A percentile compares a stretch with the other conserved stretches of the same genome.
These are phyloP conservation scores for Penicillium lagena DNA, from an alignment of 495 filamentous ascomycete species.

Conservation along the genomic window DNA sequence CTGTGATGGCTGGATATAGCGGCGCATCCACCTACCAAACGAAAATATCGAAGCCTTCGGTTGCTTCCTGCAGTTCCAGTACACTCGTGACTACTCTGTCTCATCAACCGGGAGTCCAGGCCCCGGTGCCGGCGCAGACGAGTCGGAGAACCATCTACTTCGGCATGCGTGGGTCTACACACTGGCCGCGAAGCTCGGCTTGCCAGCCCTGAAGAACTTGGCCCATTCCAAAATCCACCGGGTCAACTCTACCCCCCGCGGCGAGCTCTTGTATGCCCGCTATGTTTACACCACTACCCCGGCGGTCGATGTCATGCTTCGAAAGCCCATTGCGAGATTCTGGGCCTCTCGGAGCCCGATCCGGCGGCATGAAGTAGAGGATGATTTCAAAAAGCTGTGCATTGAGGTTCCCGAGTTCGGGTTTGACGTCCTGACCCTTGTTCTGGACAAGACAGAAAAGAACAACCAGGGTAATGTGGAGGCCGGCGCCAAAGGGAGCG, in stretches of 20 bases:
- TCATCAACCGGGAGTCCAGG: slow-evolving; percentile 51
- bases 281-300: slow-evolving; percentile 79
- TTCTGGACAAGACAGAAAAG: slow-evolving; percentile 63
- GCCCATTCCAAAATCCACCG: slow-evolving; percentile 86
- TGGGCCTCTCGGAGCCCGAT: slow-evolving; percentile 80
- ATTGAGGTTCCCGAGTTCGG: slow-evolving; percentile 85
- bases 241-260: slow-evolving; percentile 75
- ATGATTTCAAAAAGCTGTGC: slow-evolving; percentile 74
- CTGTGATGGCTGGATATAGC: slow-evolving; percentile 22
- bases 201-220: slow-evolving; percentile 66
- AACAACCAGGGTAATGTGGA: slow-evolving; percentile 20
- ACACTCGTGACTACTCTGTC: slow-evolving; percentile 87
- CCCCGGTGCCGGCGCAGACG: slow-evolving; percentile 56
- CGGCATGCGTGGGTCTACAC: slow-evolving; percentile 88
- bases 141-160: slow-evolving; percentile 68
- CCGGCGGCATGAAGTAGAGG: slow-evolving; percentile 74
- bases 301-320: slow-evolving; percentile 62
- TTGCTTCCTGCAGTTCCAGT: slow-evolving; percentile 87
- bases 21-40: slow-evolving; percentile 58
- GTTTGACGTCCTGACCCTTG: slow-evolving; percentile 76
- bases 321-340: slow-evolving; percentile 80
- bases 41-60: slow-evolving; percentile 77
- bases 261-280: slow-evolving; percentile 83
- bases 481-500: slow-evolving; percentile 22
- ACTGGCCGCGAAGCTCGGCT: slow-evolving; percentile 69